phyloP scores from a whole-genome alignment of 306 rosid species.

The apple (Malus domestica) region DNA sequence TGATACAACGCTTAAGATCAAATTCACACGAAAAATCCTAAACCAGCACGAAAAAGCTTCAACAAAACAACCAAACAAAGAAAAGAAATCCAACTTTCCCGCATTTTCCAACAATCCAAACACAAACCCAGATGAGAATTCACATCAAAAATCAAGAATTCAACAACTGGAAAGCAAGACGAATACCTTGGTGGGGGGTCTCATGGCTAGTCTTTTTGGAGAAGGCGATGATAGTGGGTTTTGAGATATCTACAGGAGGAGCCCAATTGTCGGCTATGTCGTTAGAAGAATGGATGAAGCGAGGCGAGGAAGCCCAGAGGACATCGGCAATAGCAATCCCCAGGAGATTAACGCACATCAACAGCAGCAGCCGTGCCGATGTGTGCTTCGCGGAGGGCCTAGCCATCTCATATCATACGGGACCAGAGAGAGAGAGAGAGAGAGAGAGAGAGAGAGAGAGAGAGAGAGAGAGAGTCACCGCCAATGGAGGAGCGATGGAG shows the following conservation, averaged over 20 bases:
- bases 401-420: constrained; percentile 36
- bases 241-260: constrained; percentile 16
- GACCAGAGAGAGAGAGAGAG: too few species aligned
- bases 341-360: constrained; percentile 49
- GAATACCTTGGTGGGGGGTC: constrained; percentile 17
- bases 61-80: background rate
- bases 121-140: constrained; percentile 1
- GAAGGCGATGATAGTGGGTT: constrained; percentile 16
- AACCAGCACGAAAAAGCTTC: background rate
- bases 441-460: too few species aligned
- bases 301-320: constrained; percentile 52
- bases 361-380: constrained; percentile 40
- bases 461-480: too few species aligned
- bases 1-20: too few species aligned
- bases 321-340: constrained; percentile 67
- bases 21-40: background rate
- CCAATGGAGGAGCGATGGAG: background rate
- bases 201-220: background rate
- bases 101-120: background rate
- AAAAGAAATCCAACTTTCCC: background rate
- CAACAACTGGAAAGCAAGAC: background rate
- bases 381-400: constrained; percentile 56
- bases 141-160: background rate
- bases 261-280: constrained; percentile 23
- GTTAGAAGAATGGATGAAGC: too few species aligned